These are phyloP conservation scores for Raddia distichophylla DNA, from an alignment of 176 grass and related monocot species.

Conservation along the genomic window DNA sequence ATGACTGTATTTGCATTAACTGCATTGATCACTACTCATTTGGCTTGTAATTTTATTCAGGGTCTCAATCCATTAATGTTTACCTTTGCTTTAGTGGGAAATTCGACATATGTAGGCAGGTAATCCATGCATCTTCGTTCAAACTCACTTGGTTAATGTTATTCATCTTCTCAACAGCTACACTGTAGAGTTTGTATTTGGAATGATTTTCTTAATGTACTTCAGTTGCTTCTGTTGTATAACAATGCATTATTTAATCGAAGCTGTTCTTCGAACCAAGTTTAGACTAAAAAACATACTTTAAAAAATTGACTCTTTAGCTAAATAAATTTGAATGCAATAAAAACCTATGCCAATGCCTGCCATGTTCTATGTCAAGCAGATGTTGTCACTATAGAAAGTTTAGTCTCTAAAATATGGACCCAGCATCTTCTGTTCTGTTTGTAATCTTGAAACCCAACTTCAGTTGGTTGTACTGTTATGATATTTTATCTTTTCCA, in stretches of 20 bases:
- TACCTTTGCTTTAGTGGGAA: constrained; percentile 85
- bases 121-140: constrained; percentile 39
- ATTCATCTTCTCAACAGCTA: not conserved
- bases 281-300: not conserved
- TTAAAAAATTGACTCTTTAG: not conserved
- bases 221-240: constrained; percentile 1
- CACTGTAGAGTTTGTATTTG: not conserved
- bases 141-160: constrained; percentile 3
- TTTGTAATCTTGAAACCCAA: constrained; percentile 7
- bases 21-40: constrained; percentile 16
- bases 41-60: constrained; percentile 51
- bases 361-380: constrained; percentile 19
- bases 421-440: not conserved
- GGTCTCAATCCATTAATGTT: constrained; percentile 97
- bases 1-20: not conserved
- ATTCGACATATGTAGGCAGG: constrained; percentile 94
- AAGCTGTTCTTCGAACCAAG: not conserved
- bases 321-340: not conserved
- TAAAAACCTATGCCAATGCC: not conserved
- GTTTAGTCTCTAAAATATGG: constrained; percentile 15
- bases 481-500: constrained; percentile 14
- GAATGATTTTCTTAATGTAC: not conserved
- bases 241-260: not conserved
- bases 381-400: not conserved
- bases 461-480: not conserved